Conservation (phyloP, 2,329 filamentous ascomycete genomes). For the Fusarium veterinarium region DNA sequence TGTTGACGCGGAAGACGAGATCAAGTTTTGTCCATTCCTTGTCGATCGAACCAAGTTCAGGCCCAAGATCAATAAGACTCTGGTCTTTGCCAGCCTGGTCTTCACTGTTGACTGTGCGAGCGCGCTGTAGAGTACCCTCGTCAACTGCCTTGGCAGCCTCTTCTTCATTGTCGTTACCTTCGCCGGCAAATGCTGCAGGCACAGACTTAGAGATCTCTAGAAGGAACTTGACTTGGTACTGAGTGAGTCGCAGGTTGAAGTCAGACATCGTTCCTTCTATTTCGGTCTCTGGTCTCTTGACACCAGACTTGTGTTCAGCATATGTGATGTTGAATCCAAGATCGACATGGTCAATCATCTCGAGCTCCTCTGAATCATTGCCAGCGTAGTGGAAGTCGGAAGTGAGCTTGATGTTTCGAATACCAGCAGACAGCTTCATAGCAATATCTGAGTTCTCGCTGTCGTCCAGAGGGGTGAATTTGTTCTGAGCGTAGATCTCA, state of each 20-base stretch:
- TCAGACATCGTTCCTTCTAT: constrained; percentile 93
- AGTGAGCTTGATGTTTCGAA: constrained; percentile 90
- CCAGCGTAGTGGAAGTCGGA: constrained; percentile 87
- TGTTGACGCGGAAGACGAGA: constrained; percentile 88
- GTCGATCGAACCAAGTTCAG: constrained; percentile 75
- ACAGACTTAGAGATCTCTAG: constrained; percentile 89
- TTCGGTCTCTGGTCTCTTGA: constrained; percentile 88
- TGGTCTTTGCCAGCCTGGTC: constrained; percentile 51
- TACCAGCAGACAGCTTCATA: constrained; percentile 90
- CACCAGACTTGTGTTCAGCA: constrained; percentile 82
- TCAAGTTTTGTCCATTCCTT: constrained; percentile 94
- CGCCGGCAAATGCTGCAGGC: constrained; percentile 80
- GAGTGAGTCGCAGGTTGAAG: constrained; percentile 88
- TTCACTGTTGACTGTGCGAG: constrained; percentile 53
- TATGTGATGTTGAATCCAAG: constrained; percentile 93
- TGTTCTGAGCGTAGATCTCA: constrained; percentile 97
- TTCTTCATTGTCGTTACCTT: constrained; percentile 77
- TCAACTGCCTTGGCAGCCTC: constrained; percentile 82
- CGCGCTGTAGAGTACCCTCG: constrained; percentile 62
- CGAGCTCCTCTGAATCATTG: constrained; percentile 81
- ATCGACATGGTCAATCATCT: constrained; percentile 97
- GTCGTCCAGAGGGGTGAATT: constrained; percentile 87
- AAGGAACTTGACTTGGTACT: constrained; percentile 90
- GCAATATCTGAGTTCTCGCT: constrained; percentile 77
- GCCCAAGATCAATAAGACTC: constrained; percentile 66